Percentiles rank a stretch among this genome's conserved stretches.
phyloP scores from a whole-genome alignment of 768 basidiomycete genomes.

The Mycena olivaceomarginata region DNA sequence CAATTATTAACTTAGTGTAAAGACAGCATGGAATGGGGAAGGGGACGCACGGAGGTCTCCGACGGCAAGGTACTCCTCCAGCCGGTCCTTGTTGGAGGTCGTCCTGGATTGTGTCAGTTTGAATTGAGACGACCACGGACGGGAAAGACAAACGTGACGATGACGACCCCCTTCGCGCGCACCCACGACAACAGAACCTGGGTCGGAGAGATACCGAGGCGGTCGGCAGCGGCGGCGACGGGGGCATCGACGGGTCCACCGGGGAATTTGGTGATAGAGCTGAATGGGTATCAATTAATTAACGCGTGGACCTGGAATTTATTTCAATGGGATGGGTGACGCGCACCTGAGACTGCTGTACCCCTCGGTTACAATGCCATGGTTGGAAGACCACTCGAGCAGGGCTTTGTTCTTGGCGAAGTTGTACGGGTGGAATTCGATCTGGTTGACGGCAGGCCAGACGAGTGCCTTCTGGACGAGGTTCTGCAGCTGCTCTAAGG shows the following conservation, averaged over 20 bases:
- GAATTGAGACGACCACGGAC: neutral
- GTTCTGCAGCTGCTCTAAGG: constrained; percentile 59
- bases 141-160: constrained; percentile 62
- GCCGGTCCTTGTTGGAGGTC: constrained; percentile 57
- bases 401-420: constrained; percentile 61
- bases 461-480: constrained; percentile 62
- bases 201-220: constrained; percentile 64
- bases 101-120: neutral
- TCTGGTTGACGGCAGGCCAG: constrained; percentile 60
- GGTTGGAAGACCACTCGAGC: constrained; percentile 62
- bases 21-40: no score
- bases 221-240: constrained; percentile 60
- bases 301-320: neutral
- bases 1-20: neutral
- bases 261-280: constrained; percentile 62
- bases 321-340: constrained; percentile 13
- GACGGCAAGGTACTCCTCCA: constrained; percentile 66
- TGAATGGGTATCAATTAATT: constrained; percentile 33
- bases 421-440: constrained; percentile 72
- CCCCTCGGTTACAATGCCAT: constrained; percentile 69
- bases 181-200: constrained; percentile 73
- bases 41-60: neutral
- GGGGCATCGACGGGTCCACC: constrained; percentile 68
- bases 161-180: constrained; percentile 65
- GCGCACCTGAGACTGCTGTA: constrained; percentile 67